phyloP scores from a whole-genome alignment of 2,329 filamentous ascomycete genomes.

The Ophiocordyceps sinensis region DNA sequence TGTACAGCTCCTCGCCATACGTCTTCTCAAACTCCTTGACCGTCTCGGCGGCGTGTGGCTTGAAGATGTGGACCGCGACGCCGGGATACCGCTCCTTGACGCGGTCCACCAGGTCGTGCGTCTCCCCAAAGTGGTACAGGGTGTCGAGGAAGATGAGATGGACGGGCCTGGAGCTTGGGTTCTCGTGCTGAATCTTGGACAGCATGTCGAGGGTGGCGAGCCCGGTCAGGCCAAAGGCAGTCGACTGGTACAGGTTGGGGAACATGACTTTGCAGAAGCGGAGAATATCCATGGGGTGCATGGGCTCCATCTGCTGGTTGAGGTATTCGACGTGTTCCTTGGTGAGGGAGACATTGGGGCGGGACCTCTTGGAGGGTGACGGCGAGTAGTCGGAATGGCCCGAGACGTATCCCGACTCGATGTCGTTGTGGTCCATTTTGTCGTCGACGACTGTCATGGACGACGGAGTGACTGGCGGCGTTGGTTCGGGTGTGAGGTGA shows the following conservation, averaged over 20 bases:
- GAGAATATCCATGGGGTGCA: conserved; percentile 82
- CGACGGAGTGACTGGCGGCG: background rate
- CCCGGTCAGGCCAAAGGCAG: conserved; percentile 68
- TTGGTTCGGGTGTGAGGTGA: too few relatives aligned
- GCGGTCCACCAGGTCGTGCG: conserved; percentile 56
- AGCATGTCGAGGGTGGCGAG: conserved; percentile 78
- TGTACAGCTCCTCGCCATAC: conserved; percentile 75
- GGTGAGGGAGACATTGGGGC: conserved; percentile 74
- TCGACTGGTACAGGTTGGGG: conserved; percentile 78
- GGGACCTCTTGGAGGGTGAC: conserved; percentile 18
- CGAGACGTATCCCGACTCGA: conserved; percentile 80
- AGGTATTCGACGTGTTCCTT: conserved; percentile 79
- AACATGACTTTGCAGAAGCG: conserved; percentile 85
- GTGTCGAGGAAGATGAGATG: conserved; percentile 74
- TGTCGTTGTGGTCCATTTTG: conserved; percentile 28
- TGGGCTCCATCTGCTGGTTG: conserved; percentile 75
- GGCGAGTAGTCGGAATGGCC: conserved; percentile 25
- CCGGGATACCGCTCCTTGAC: conserved; percentile 65
- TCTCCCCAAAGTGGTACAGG: conserved; percentile 70
- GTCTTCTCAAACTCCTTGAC: conserved; percentile 64
- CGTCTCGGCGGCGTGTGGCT: conserved; percentile 62
- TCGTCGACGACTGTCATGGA: conserved; percentile 13
- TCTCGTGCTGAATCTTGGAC: conserved; percentile 53
- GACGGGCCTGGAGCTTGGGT: conserved; percentile 42
- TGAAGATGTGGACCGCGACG: conserved; percentile 76